These are phyloP conservation scores for Rubus parviflorus DNA, from an alignment of 306 rosid genomes.

Conservation along the genomic window DNA sequence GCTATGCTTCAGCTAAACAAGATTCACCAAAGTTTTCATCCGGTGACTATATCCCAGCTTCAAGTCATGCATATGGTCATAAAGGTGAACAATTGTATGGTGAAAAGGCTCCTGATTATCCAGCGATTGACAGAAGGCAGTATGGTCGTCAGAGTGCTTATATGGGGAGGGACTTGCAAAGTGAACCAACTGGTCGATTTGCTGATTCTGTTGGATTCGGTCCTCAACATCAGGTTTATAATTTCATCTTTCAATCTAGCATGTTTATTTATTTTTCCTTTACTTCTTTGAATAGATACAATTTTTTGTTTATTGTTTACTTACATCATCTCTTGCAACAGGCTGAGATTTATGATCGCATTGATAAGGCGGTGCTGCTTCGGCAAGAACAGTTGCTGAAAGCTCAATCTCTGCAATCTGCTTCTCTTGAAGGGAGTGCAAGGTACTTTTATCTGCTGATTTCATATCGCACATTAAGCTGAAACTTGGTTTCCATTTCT, in stretches of 20 bases:
- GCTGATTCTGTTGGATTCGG: slow-evolving; percentile 70
- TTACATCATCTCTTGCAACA: slow-evolving; percentile 35
- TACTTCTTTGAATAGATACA: not conserved
- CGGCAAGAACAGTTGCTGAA: slow-evolving; percentile 95
- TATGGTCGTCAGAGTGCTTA: slow-evolving; percentile 78
- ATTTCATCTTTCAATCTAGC: slow-evolving; percentile 10
- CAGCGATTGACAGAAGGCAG: slow-evolving; percentile 80
- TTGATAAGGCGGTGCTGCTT: slow-evolving; percentile 79
- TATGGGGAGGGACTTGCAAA: slow-evolving; percentile 70
- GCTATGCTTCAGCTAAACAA: slow-evolving; percentile 60
- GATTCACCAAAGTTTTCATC: slow-evolving; percentile 86
- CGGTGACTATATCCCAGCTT: slow-evolving; percentile 70
- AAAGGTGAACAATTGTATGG: slow-evolving; percentile 73
- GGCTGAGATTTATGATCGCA: slow-evolving; percentile 79
- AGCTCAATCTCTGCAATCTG: slow-evolving; percentile 74
- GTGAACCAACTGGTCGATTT: slow-evolving; percentile 71
- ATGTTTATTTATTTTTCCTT: not conserved
- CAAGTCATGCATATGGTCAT: slow-evolving; percentile 79
- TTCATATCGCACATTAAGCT: slow-evolving; percentile 18
- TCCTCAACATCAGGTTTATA: slow-evolving; percentile 78
- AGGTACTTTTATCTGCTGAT: slow-evolving; percentile 55
- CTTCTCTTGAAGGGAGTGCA: slow-evolving; percentile 78
- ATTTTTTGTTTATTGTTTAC: slow-evolving; percentile 18
- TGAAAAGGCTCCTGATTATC: slow-evolving; percentile 81
- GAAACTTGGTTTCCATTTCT: slow-evolving; percentile 17